phyloP scores from a whole-genome alignment of 2,329 filamentous ascomycete genomes.

The Trichoderma afroharzianum region DNA sequence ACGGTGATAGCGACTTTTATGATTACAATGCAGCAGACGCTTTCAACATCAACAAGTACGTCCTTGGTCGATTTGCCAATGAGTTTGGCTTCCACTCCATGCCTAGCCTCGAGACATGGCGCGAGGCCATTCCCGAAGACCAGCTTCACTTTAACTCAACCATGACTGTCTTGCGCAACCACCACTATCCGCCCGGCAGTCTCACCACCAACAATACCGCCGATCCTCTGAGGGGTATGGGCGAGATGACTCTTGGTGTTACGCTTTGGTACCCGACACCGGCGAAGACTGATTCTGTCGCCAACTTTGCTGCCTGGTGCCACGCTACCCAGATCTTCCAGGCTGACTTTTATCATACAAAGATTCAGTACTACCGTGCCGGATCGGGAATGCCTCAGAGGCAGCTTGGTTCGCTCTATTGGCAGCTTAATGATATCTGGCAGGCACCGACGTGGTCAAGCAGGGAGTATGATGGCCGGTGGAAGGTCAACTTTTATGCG shows the following conservation, averaged over 20 bases:
- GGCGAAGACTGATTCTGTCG: background rate
- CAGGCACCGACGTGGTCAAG: slow-evolving; percentile 3
- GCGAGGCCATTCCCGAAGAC: background rate
- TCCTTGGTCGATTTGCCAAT: background rate
- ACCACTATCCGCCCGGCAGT: background rate
- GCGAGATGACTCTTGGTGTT: background rate
- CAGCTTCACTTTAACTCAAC: slow-evolving; percentile 1
- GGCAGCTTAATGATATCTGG: slow-evolving; percentile 10
- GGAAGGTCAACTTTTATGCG: slow-evolving; percentile 6
- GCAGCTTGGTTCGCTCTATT: background rate
- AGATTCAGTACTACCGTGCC: slow-evolving; percentile 5
- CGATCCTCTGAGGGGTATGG: slow-evolving; percentile 1
- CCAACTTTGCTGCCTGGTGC: slow-evolving; percentile 7
- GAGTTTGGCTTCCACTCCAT: slow-evolving; percentile 5
- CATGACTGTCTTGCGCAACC: slow-evolving; percentile 1
- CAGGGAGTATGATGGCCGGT: slow-evolving; percentile 4
- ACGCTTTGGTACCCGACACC: background rate
- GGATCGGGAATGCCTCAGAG: background rate
- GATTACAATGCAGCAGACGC: background rate
- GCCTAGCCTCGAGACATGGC: slow-evolving; percentile 6
- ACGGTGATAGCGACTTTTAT: slow-evolving; percentile 4
- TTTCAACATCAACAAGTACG: background rate
- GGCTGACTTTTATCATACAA: slow-evolving; percentile 2
- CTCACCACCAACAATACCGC: background rate
- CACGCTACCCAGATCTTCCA: background rate